These are phyloP conservation scores for Pestalotiopsis fici DNA, from an alignment of 2,329 filamentous ascomycete genomes.

Conservation along the genomic window DNA sequence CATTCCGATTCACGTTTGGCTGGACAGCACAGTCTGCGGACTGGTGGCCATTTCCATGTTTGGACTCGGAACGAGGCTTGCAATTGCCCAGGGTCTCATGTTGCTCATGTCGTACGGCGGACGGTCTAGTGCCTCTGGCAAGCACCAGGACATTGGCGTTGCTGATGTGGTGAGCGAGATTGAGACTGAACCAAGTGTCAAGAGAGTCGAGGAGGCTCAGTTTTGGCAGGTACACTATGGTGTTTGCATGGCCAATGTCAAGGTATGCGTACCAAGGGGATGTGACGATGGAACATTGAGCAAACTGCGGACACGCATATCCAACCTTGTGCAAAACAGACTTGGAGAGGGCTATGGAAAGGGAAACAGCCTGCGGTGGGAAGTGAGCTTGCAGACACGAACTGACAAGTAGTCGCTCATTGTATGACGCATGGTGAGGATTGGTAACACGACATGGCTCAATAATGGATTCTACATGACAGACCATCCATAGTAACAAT, in stretches of 20 bases:
- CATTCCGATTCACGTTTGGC: slow-evolving; percentile 77
- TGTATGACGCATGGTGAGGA: background rate
- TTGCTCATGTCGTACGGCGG: slow-evolving; percentile 85
- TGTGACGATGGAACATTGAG: slow-evolving; percentile 70
- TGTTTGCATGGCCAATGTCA: slow-evolving; percentile 92
- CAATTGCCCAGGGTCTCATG: slow-evolving; percentile 87
- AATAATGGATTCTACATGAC: background rate
- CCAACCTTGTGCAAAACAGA: slow-evolving; percentile 78
- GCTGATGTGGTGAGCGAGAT: slow-evolving; percentile 82
- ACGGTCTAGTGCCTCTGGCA: slow-evolving; percentile 20
- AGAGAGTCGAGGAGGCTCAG: slow-evolving; percentile 81
- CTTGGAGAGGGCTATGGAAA: slow-evolving; percentile 86
- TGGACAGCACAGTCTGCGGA: slow-evolving; percentile 80
- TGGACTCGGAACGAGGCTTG: slow-evolving; percentile 77
- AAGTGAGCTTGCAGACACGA: slow-evolving; percentile 83
- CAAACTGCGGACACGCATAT: slow-evolving; percentile 74
- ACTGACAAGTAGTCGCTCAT: slow-evolving; percentile 17
- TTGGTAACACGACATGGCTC: background rate
- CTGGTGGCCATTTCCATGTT: slow-evolving; percentile 89
- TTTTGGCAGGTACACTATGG: slow-evolving; percentile 99
- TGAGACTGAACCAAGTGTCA: slow-evolving; percentile 74
- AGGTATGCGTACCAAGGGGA: slow-evolving; percentile 68
- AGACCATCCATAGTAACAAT: background rate
- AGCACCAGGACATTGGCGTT: slow-evolving; percentile 52
- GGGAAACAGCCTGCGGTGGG: slow-evolving; percentile 81